phyloP scores from a whole-genome alignment of 1,284 basidiomycete species.

The Ganoderma leucocontextum region DNA sequence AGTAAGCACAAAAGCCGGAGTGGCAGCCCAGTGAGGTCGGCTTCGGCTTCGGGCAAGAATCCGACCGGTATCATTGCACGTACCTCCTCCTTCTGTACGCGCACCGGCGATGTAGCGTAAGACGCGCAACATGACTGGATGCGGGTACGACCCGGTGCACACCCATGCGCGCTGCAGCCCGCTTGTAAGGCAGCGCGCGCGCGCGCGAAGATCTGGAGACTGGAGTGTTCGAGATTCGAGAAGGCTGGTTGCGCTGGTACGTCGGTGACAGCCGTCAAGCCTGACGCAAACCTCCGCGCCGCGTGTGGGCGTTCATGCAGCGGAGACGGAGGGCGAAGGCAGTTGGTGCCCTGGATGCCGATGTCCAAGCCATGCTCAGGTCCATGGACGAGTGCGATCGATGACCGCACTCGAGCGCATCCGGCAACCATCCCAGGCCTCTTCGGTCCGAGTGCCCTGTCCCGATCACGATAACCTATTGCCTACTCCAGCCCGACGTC shows the following conservation, averaged over 20 bases:
- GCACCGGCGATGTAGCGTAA: background rate
- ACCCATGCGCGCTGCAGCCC: too few relatives aligned
- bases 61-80: background rate
- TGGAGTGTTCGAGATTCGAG: background rate
- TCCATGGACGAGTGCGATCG: constrained; percentile 14
- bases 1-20: background rate
- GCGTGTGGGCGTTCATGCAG: background rate
- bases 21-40: background rate
- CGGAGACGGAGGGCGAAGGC: background rate
- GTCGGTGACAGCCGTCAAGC: background rate
- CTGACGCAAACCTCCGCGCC: background rate
- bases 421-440: constrained; percentile 6
- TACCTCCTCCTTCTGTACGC: background rate
- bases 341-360: background rate
- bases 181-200: background rate
- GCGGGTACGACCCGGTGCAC: too few relatives aligned
- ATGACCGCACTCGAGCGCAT: constrained; percentile 14
- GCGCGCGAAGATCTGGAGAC: background rate
- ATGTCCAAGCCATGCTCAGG: too few relatives aligned
- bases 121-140: background rate
- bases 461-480: constrained; percentile 8
- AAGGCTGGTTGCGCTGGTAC: background rate
- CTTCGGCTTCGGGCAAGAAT: background rate
- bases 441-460: constrained; percentile 9
- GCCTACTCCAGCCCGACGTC: constrained; percentile 20